phyloP scores from a whole-genome alignment of 352 stramenopile genomes.

The Globisporangium canariense region DNA sequence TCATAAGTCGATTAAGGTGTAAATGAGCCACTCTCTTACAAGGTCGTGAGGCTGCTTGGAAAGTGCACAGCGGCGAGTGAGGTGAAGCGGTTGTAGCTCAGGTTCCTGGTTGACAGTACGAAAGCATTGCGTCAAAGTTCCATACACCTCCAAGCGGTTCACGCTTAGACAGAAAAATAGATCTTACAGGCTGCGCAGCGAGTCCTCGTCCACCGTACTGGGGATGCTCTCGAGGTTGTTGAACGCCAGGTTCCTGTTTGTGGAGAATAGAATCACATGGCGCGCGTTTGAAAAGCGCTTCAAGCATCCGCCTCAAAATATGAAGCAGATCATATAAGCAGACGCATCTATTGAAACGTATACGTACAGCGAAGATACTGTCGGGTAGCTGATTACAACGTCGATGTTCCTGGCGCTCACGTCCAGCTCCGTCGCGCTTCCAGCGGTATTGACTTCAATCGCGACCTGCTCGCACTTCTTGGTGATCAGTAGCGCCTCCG shows the following conservation, averaged over 20 bases:
- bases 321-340: not conserved
- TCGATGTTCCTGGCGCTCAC: conserved; percentile 6
- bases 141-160: too few species aligned
- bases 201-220: not conserved
- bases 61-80: not conserved
- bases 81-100: conserved; percentile 2
- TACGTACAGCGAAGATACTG: not conserved
- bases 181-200: conserved; percentile 2
- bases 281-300: not conserved
- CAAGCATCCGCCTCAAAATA: too few species aligned
- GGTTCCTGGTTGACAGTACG: not conserved
- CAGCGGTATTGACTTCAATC: not conserved
- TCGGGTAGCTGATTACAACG: not conserved
- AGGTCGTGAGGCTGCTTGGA: not conserved
- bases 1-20: not conserved
- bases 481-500: conserved; percentile 1
- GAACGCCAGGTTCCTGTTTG: conserved; percentile 12
- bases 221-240: conserved; percentile 15
- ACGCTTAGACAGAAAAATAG: too few species aligned
- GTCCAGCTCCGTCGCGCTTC: not conserved
- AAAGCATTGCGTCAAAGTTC: not conserved
- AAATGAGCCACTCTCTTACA: not conserved
- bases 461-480: conserved; percentile 5
- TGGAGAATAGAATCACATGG: not conserved
- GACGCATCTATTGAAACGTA: not conserved